These are phyloP conservation scores for Cercospora citrullina DNA, from an alignment of 2,329 filamentous ascomycete genomes.

Conservation along the genomic window DNA sequence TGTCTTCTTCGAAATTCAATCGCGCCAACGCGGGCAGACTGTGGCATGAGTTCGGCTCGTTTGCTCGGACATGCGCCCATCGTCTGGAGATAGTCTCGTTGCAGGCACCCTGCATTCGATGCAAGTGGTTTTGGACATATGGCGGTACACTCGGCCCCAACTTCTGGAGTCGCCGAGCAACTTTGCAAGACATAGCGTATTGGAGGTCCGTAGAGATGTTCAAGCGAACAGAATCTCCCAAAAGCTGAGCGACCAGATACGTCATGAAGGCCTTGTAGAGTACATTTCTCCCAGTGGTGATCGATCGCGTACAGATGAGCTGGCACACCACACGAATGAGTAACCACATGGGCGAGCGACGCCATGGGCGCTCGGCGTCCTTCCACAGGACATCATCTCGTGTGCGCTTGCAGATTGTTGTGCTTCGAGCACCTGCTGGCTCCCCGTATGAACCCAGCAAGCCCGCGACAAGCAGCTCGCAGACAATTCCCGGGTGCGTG, in stretches of 20 bases:
- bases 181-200: slow-evolving; percentile 19
- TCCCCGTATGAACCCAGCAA: slow-evolving; percentile 8
- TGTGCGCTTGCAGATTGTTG: slow-evolving; percentile 56
- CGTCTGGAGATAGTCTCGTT: not conserved
- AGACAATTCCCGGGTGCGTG: slow-evolving; percentile 57
- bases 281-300: not conserved
- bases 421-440: not conserved
- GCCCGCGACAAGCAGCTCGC: slow-evolving; percentile 52
- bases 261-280: slow-evolving; percentile 18
- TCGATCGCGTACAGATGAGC: slow-evolving; percentile 46
- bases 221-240: not conserved
- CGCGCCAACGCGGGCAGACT: not conserved
- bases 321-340: slow-evolving; percentile 60
- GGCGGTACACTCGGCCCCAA: not conserved
- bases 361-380: slow-evolving; percentile 56
- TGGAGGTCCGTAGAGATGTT: slow-evolving; percentile 3
- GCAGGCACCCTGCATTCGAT: slow-evolving; percentile 5
- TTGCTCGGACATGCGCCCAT: not conserved
- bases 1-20: slow-evolving; percentile 33
- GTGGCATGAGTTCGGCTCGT: slow-evolving; percentile 4
- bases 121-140: slow-evolving; percentile 1
- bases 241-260: slow-evolving; percentile 9
- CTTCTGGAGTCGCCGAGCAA: slow-evolving; percentile 16
- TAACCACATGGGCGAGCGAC: slow-evolving; percentile 63
- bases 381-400: slow-evolving; percentile 61